Evolutionary conservation across 75 land plant genomes (phyloP).

Genomic region (Isoetes taiwanensis): DNA sequence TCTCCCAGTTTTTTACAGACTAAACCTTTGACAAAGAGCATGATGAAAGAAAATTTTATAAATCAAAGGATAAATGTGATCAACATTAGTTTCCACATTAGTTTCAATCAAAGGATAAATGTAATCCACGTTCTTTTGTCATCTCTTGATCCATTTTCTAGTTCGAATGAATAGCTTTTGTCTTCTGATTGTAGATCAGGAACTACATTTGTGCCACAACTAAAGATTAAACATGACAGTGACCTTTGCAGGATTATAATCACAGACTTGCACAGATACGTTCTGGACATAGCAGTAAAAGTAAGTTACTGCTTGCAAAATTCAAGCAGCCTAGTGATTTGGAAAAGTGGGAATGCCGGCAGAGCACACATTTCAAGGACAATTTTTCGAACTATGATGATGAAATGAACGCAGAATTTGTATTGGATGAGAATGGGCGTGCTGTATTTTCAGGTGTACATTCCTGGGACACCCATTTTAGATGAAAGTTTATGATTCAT

Average conservation of each 20-base stretch:
- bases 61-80: too few species aligned
- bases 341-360: slow-evolving; percentile 68
- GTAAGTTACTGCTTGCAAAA: slow-evolving; percentile 82
- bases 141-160: too few species aligned
- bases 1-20: too few species aligned
- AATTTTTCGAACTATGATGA: slow-evolving; percentile 73
- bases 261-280: slow-evolving; percentile 73
- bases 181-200: too few species aligned
- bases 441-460: slow-evolving; percentile 71
- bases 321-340: slow-evolving; percentile 47
- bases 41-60: too few species aligned
- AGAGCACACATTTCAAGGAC: slow-evolving; percentile 75
- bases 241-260: slow-evolving; percentile 64
- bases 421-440: slow-evolving; percentile 45
- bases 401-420: slow-evolving; percentile 76
- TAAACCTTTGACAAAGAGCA: too few species aligned
- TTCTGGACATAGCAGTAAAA: slow-evolving; percentile 95
- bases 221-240: background rate
- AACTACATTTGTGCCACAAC: slow-evolving; percentile 4
- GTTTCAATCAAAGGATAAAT: too few species aligned
- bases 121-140: too few species aligned
- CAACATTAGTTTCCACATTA: too few species aligned
- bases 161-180: too few species aligned
- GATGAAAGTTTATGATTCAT: background rate
- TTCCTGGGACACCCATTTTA: background rate